phyloP scores from a whole-genome alignment of 371 early-diverging fungal species.

The Batrachochytrium dendrobatidis region DNA sequence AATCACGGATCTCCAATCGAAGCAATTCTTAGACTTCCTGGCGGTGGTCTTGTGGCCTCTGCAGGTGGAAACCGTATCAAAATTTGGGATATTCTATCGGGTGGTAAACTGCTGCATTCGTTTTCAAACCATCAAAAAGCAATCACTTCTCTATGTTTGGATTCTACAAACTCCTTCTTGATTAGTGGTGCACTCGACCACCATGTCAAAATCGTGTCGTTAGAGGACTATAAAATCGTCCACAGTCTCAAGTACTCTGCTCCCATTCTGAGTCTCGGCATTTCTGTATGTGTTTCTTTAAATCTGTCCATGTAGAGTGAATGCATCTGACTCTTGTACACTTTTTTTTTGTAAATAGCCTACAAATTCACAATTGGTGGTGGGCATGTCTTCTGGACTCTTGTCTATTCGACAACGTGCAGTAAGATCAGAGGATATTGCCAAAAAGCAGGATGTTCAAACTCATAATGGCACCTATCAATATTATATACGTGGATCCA shows the following conservation, averaged over 20 bases:
- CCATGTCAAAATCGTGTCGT: constrained; percentile 87
- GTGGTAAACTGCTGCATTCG: constrained; percentile 65
- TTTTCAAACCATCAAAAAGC: constrained; percentile 91
- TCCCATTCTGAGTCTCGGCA: constrained; percentile 63
- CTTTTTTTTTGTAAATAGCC: constrained; percentile 37
- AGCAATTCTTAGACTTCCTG: constrained; percentile 73
- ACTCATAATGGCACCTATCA: constrained; percentile 36
- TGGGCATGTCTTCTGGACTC: constrained; percentile 88
- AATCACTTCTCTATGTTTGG: constrained; percentile 78
- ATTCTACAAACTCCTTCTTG: constrained; percentile 65
- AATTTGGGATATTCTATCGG: constrained; percentile 81
- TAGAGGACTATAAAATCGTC: constrained; percentile 75
- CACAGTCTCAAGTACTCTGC: constrained; percentile 84
- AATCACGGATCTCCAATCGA: constrained; percentile 85
- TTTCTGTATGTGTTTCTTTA: constrained; percentile 50
- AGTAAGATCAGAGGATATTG: constrained; percentile 33
- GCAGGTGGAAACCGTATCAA: constrained; percentile 60
- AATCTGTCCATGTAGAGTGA: background rate
- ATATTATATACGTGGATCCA: constrained; percentile 64
- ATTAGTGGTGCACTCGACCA: constrained; percentile 90
- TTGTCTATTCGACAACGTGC: constrained; percentile 78
- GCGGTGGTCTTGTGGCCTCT: constrained; percentile 72
- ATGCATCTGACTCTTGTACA: background rate
- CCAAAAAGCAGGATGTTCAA: constrained; percentile 2
- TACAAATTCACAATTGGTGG: constrained; percentile 79